A percentile compares a stretch with the other conserved stretches of the same genome.
phyloP scores from a whole-genome alignment of 306 rosid species.

The Corylus avellana region DNA sequence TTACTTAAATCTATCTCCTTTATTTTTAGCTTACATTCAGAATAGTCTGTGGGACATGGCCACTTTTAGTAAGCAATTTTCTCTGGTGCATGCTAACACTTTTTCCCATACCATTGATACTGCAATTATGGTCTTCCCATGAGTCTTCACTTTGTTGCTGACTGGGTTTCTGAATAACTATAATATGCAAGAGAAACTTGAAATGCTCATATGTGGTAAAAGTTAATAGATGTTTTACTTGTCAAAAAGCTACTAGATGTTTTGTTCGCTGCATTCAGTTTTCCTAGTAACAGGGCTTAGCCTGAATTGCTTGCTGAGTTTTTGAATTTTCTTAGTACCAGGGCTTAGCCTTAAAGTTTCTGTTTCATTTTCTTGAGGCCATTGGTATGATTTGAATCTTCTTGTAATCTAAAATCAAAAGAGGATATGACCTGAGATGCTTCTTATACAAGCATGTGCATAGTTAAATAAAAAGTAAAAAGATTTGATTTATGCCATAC shows the following conservation, averaged over 20 bases:
- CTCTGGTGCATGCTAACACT: conserved; percentile 12
- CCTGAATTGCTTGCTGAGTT: not conserved
- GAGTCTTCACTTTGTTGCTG: conserved; percentile 2
- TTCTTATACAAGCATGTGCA: not conserved
- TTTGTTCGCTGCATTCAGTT: not conserved
- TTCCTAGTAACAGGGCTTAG: not conserved
- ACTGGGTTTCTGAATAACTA: not conserved
- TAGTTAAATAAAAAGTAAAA: not conserved
- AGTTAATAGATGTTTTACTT: too few relatives aligned
- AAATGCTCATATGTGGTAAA: not conserved
- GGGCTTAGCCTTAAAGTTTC: not conserved
- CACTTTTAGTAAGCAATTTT: not conserved
- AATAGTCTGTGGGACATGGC: conserved; percentile 20
- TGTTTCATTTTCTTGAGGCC: not conserved
- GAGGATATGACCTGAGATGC: not conserved
- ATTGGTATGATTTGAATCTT: conserved; percentile 16
- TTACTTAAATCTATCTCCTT: conserved; percentile 16
- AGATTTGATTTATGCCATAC: not conserved
- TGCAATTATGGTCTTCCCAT: conserved; percentile 6
- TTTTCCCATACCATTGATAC: not conserved
- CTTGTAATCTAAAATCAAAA: not conserved
- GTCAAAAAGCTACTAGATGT: not conserved
- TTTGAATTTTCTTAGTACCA: not conserved
- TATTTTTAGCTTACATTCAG: not conserved
- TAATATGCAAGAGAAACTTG: conserved; percentile 1